phyloP scores from a whole-genome alignment of 1,139 yeast species.

The Pichia sp. region DNA sequence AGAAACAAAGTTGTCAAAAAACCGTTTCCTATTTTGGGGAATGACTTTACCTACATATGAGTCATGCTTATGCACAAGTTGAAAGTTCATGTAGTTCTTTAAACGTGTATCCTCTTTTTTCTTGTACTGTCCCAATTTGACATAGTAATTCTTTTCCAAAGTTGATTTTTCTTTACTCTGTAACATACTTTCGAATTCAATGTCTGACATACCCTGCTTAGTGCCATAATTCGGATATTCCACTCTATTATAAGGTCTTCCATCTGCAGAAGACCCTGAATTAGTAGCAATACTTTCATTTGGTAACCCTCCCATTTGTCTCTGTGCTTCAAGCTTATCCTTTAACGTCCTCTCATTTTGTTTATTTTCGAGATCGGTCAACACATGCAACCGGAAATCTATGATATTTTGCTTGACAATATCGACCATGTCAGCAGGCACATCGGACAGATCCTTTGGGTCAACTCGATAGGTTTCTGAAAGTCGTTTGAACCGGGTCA shows the following conservation, averaged over 20 bases:
- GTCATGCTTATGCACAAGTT: conserved; percentile 20
- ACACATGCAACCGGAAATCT: conserved; percentile 57
- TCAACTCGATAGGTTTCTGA: conserved; percentile 51
- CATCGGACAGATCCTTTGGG: conserved; percentile 56
- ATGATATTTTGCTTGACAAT: conserved; percentile 54
- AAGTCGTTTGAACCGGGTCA: conserved; percentile 15
- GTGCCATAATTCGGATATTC: background rate
- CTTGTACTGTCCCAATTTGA: conserved; percentile 17
- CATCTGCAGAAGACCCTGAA: background rate
- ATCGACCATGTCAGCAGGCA: conserved; percentile 57
- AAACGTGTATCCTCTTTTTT: conserved; percentile 24
- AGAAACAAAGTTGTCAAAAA: conserved; percentile 28
- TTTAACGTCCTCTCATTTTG: conserved; percentile 49
- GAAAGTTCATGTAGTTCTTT: conserved; percentile 25
- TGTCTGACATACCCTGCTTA: conserved; percentile 16
- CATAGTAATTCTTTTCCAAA: conserved; percentile 24
- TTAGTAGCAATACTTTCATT: background rate
- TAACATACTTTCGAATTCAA: conserved; percentile 19
- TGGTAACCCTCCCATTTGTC: conserved; percentile 11
- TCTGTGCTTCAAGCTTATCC: conserved; percentile 51
- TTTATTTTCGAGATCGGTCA: conserved; percentile 49
- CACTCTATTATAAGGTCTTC: background rate
- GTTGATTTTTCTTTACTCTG: conserved; percentile 28
- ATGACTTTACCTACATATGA: conserved; percentile 21
- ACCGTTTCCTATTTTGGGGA: conserved; percentile 33